Base-by-base conservation (phyloP, 352 stramenopile species). In the Globisporangium uncinulatum region DNA sequence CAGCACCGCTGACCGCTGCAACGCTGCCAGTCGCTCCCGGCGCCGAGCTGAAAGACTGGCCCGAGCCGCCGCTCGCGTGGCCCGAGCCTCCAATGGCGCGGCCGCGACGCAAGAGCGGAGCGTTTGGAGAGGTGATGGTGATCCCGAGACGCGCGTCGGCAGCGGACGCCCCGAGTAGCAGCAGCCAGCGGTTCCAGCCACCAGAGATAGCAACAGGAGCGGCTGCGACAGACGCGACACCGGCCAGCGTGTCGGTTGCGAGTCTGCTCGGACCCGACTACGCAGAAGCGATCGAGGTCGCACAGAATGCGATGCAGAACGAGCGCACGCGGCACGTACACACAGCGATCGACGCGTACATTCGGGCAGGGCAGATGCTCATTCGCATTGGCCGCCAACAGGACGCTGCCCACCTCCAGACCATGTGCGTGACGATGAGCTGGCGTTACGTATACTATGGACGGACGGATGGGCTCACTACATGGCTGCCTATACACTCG, bases 291-390 rank as follows among this genome's bases (percentile, higher is more conserved):
- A 70, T 93, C 11, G 62, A 67, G 15, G 62, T 86, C 51, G 82
- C 81, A 7, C 83, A 89, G 57, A 72, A 69, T 29, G 83, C 81
- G 8, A 92, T 93, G 31, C 69, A 87, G 45, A 85, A 65, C 47
- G 83, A 93, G 60, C 76, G 83, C 10, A 65, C 59, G 42, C 75
- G 81, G 6, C 57, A 87, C 50, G 70, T 82, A 6, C 69, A 83
- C 65, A 84, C 77, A 0, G 79, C 83, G 11, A 87, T 93, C 52
- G 63, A 89, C 55, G 68, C 55, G n/a, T 93, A 93, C 57, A 87
- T 89, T 45, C 51, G 63, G 17, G 80, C 83, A 2, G 83, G 81
- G 1, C 74, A 89, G 46, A 65, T 80, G 61, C 73, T 93, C 20
- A 83, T 89, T 39, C 64, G 71, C 13, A 77, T 93, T 20, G 83